phyloP scores from a whole-genome alignment of 345 rosid species.

The Eucalyptus decipiens region DNA sequence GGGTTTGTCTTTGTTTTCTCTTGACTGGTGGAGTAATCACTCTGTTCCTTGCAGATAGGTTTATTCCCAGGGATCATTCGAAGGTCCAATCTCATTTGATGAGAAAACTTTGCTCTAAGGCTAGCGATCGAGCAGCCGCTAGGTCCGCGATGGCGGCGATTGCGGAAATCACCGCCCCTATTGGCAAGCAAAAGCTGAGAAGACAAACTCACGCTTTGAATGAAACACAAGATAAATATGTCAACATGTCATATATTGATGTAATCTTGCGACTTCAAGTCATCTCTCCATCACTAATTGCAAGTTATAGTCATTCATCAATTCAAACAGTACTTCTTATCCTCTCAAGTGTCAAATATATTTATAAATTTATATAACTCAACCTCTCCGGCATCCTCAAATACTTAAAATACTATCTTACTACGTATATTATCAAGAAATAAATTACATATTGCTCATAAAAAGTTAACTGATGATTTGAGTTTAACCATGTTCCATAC shows the following conservation, averaged over 20 bases:
- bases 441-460: background rate
- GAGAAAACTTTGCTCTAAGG: background rate
- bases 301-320: background rate
- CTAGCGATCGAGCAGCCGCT: background rate
- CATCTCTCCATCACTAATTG: background rate
- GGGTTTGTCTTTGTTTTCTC: background rate
- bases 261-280: background rate
- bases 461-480: background rate
- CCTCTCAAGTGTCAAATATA: background rate
- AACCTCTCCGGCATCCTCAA: background rate
- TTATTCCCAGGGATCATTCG: background rate
- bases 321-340: background rate
- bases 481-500: background rate
- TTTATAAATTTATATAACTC: background rate
- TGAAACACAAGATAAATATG: background rate
- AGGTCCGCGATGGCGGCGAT: background rate
- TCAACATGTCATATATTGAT: background rate
- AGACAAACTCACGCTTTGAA: background rate
- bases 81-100: background rate
- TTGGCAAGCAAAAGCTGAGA: background rate
- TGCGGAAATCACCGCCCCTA: background rate
- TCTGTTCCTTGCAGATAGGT: conserved; percentile 11
- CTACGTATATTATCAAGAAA: background rate
- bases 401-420: background rate
- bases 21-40: background rate